Conservation (phyloP, 306 rosid genomes). For the Elaeagnus macrophylla region DNA sequence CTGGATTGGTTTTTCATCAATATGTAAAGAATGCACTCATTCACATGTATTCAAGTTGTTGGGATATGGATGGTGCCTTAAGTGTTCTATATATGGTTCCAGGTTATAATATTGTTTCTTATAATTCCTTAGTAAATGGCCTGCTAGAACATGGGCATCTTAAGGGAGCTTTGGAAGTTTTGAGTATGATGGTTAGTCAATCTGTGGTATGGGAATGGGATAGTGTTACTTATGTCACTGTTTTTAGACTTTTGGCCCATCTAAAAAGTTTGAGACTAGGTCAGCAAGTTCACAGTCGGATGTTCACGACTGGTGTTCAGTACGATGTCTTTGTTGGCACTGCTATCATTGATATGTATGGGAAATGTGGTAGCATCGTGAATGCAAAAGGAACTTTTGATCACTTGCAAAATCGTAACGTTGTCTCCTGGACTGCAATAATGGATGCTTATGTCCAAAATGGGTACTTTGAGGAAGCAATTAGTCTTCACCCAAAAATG, state of each 20-base stretch:
- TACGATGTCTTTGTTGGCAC: constrained; percentile 41
- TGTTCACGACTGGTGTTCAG: constrained; percentile 30
- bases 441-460: constrained; percentile 51
- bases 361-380: constrained; percentile 43
- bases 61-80: constrained; percentile 32
- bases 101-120: constrained; percentile 32
- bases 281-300: constrained; percentile 35
- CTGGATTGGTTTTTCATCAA: constrained; percentile 36
- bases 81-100: constrained; percentile 29
- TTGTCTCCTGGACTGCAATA: constrained; percentile 59
- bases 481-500: constrained; percentile 39
- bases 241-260: constrained; percentile 49
- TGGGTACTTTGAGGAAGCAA: constrained; percentile 47
- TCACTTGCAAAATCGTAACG: constrained; percentile 28
- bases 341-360: constrained; percentile 55
- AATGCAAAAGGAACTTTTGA: constrained; percentile 37
- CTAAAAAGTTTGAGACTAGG: constrained; percentile 45
- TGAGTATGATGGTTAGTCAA: constrained; percentile 33
- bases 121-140: constrained; percentile 41
- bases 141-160: constrained; percentile 32
- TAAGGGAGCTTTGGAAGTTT: constrained; percentile 30
- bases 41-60: constrained; percentile 49
- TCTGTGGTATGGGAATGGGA: constrained; percentile 56
- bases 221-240: constrained; percentile 34
- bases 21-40: constrained; percentile 53